phyloP scores from a whole-genome alignment of 257 asterid genomes.

The Prunella vulgaris region DNA sequence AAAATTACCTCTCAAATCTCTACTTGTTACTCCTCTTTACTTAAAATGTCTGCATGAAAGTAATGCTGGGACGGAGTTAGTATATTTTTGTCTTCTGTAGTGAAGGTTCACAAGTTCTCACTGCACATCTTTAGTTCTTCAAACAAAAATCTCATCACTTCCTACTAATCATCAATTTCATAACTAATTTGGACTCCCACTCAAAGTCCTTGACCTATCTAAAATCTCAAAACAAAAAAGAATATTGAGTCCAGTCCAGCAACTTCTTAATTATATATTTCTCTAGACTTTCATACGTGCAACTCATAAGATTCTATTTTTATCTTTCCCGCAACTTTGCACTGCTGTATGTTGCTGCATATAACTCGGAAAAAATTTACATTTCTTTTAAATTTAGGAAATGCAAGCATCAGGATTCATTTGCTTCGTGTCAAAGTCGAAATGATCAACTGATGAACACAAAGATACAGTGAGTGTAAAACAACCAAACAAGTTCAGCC shows the following conservation, averaged over 20 bases:
- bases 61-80: no score
- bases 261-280: not conserved
- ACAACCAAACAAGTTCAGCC: constrained; percentile 5
- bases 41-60: no score
- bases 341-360: not conserved
- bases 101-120: not conserved
- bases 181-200: not conserved
- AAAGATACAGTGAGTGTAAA: not conserved
- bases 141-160: not conserved
- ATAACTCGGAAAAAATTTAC: not conserved
- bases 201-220: not conserved
- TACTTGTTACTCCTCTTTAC: no score
- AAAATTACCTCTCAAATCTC: no score
- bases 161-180: not conserved
- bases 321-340: constrained; percentile 10
- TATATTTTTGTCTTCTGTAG: not conserved
- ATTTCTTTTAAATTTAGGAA: constrained; percentile 1
- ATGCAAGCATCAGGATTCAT: not conserved
- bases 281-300: not conserved
- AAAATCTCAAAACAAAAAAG: not conserved
- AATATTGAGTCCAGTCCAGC: not conserved
- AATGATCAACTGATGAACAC: constrained; percentile 2
- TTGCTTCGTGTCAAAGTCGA: no score
- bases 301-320: not conserved
- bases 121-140: not conserved